phyloP scores from a whole-genome alignment of 441 rosid species.

The Codiaeum variegatum region DNA sequence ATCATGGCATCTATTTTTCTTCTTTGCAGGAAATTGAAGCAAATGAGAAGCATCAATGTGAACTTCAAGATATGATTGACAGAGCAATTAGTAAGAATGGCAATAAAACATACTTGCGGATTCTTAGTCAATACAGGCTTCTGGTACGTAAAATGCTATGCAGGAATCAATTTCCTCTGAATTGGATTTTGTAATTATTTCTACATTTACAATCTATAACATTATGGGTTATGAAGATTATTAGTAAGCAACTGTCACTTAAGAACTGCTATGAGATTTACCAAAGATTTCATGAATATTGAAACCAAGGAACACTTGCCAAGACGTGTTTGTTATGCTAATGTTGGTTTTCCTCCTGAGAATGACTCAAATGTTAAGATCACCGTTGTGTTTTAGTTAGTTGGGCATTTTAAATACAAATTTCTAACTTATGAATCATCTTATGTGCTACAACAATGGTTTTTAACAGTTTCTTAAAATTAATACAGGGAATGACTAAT shows the following conservation, averaged over 20 bases:
- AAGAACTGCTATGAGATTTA: neutral
- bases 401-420: neutral
- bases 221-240: neutral
- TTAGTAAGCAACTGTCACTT: neutral
- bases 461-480: constrained; percentile 20
- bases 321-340: neutral
- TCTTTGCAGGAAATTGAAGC: constrained; percentile 70
- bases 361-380: constrained; percentile 4
- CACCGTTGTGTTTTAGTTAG: neutral
- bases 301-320: neutral
- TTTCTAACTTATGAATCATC: neutral
- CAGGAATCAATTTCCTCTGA: neutral
- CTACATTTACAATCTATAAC: neutral
- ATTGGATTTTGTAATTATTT: neutral
- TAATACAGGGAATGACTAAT: constrained; percentile 75
- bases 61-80: constrained; percentile 80
- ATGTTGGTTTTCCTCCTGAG: neutral
- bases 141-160: constrained; percentile 52
- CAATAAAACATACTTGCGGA: constrained; percentile 75
- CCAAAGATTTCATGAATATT: neutral
- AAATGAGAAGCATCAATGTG: constrained; percentile 70
- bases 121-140: constrained; percentile 86
- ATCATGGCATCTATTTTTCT: constrained; percentile 12
- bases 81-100: constrained; percentile 77
- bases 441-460: neutral